Evolutionary conservation across 371 early-diverging fungal species (phyloP).

Genomic region (Amoeboaphelidium occidentale): DNA sequence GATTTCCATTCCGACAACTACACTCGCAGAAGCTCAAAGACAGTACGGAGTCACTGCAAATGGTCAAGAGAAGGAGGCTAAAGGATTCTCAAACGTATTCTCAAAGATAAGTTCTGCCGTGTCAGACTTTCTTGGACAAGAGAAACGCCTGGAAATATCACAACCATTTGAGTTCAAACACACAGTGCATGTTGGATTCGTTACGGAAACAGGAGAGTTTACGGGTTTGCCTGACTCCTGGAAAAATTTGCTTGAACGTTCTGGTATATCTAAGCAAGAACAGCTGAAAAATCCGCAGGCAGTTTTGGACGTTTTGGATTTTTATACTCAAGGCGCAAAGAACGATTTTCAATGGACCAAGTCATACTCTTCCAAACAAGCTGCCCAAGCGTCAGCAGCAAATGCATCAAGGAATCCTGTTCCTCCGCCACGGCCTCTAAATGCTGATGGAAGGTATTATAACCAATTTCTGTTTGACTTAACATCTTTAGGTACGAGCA

Average conservation of each 20-base stretch:
- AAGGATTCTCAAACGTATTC: neutral
- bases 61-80: neutral
- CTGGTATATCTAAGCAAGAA: conserved; percentile 83
- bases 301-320: conserved; percentile 80
- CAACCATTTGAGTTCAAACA: neutral
- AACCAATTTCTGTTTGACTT: no score
- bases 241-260: conserved; percentile 63
- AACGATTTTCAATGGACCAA: neutral
- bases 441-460: no score
- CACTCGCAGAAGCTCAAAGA: neutral
- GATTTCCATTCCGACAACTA: neutral
- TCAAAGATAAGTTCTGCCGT: neutral
- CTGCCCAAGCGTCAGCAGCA: no score
- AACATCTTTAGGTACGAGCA: no score
- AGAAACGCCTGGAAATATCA: neutral
- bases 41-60: neutral
- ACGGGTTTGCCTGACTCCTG: conserved; percentile 85
- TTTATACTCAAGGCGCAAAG: conserved; percentile 20
- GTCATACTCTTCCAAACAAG: no score
- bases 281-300: conserved; percentile 84
- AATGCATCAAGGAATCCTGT: no score
- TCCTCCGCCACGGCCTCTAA: no score
- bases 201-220: conserved; percentile 72
- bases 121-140: neutral
- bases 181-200: conserved; percentile 53